Percentiles rank a stretch among this genome's conserved stretches.
phyloP scores from a whole-genome alignment of 805 yeast genomes.

The Saccharomycopsis sp. region DNA sequence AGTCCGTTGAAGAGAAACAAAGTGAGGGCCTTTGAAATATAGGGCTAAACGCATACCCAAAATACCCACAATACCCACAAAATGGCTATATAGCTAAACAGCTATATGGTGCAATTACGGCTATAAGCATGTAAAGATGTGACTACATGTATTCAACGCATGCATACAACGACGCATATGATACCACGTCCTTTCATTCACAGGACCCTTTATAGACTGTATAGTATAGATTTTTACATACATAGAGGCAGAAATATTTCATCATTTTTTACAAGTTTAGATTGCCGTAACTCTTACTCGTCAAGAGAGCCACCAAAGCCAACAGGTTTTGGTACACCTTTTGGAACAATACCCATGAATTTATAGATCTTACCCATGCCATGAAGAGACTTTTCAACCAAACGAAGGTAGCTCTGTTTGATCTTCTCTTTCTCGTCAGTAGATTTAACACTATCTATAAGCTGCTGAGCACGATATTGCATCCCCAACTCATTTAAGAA shows the following conservation, averaged over 20 bases:
- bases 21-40: background rate
- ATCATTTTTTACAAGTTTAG: no score
- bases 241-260: background rate
- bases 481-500: slow-evolving; percentile 74
- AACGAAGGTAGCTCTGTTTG: slow-evolving; percentile 49
- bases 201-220: background rate
- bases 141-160: no score
- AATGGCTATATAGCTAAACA: no score
- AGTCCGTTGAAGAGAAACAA: background rate
- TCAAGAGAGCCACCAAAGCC: slow-evolving; percentile 44
- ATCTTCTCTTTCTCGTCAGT: slow-evolving; percentile 45
- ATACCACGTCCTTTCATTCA: no score
- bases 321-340: slow-evolving; percentile 36
- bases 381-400: slow-evolving; percentile 52
- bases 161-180: no score
- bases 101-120: no score
- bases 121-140: no score
- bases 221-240: no score
- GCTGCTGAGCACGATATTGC: slow-evolving; percentile 57
- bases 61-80: no score
- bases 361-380: slow-evolving; percentile 77
- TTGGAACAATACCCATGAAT: slow-evolving; percentile 56
- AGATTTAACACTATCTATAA: slow-evolving; percentile 37
- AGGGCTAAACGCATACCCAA: no score
- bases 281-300: background rate